Evolutionary conservation across 1,139 yeast species (phyloP).

Genomic region (Suhomyces guaymorum): DNA sequence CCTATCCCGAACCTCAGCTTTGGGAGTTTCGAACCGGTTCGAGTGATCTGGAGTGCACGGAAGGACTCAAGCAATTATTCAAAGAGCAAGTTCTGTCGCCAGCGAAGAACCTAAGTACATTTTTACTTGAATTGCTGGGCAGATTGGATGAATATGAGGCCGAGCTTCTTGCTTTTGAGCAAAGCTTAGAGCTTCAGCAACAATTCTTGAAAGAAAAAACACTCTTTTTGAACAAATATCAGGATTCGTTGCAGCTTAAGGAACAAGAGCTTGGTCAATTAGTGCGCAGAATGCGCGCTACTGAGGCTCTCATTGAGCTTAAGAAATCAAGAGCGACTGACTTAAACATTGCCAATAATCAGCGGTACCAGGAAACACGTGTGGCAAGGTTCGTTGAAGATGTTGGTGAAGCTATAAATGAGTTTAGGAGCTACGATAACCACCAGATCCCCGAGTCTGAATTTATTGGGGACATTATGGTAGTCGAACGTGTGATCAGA

Average conservation of each 20-base stretch:
- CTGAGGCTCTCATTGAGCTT: conserved; percentile 4
- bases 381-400: not conserved
- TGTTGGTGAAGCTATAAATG: not conserved
- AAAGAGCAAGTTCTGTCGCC: not conserved
- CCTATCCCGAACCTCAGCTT: not conserved
- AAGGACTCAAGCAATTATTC: conserved; percentile 1
- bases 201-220: conserved; percentile 6
- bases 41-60: not conserved
- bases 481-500: not conserved
- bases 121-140: conserved; percentile 1
- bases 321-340: not conserved
- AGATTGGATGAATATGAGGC: conserved; percentile 7
- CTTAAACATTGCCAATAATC: not conserved
- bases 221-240: conserved; percentile 5
- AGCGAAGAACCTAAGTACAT: not conserved
- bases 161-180: conserved; percentile 5
- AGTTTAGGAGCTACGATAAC: conserved; percentile 2
- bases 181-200: conserved; percentile 6
- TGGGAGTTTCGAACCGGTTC: conserved; percentile 4
- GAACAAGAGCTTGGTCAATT: conserved; percentile 2
- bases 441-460: not conserved
- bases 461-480: not conserved
- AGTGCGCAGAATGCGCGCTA: conserved; percentile 4
- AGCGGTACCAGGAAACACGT: not conserved
- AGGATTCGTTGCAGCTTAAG: conserved; percentile 1